phyloP scores from a whole-genome alignment of 331 rosid species.

The Rhamnella rubrinervis region DNA sequence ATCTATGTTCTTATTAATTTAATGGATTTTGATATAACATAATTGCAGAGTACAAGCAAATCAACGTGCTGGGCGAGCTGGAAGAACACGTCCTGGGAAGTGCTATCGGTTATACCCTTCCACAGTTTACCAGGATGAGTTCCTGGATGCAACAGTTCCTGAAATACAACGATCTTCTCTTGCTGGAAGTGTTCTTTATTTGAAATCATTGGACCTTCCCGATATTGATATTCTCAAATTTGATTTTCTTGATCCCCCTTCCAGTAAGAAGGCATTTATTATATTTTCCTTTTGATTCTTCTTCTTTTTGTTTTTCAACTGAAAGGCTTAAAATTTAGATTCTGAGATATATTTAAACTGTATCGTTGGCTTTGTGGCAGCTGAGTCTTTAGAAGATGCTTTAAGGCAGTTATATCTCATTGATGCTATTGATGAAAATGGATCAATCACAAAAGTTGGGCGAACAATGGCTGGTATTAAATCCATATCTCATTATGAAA shows the following conservation, averaged over 20 bases:
- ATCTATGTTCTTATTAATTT: background rate
- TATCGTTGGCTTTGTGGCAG: conserved; percentile 55
- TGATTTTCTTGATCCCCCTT: conserved; percentile 91
- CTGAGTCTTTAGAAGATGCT: conserved; percentile 89
- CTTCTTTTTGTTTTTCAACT: background rate
- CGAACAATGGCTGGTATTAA: conserved; percentile 86
- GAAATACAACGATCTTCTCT: conserved; percentile 96
- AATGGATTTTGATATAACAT: conserved; percentile 8
- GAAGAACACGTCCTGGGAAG: conserved; percentile 94
- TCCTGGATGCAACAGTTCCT: conserved; percentile 89
- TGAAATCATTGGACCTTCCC: conserved; percentile 92
- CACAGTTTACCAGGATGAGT: conserved; percentile 58
- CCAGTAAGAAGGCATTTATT: conserved; percentile 41
- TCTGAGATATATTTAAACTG: conserved; percentile 21
- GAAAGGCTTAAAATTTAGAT: background rate
- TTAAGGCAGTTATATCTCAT: conserved; percentile 88
- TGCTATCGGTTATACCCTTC: conserved; percentile 92
- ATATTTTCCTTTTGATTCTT: background rate
- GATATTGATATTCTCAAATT: conserved; percentile 92
- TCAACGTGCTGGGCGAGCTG: conserved; percentile 98
- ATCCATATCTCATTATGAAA: conserved; percentile 29
- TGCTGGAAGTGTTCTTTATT: conserved; percentile 90
- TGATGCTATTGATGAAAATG: conserved; percentile 89
- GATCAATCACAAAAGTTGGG: conserved; percentile 75
- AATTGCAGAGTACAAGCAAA: conserved; percentile 87